Evolutionary conservation across 2,329 filamentous ascomycete genomes (phyloP), one percentile per base, ranked within the genome.

Genomic region (Lasiodiplodia theobromae): DNA sequence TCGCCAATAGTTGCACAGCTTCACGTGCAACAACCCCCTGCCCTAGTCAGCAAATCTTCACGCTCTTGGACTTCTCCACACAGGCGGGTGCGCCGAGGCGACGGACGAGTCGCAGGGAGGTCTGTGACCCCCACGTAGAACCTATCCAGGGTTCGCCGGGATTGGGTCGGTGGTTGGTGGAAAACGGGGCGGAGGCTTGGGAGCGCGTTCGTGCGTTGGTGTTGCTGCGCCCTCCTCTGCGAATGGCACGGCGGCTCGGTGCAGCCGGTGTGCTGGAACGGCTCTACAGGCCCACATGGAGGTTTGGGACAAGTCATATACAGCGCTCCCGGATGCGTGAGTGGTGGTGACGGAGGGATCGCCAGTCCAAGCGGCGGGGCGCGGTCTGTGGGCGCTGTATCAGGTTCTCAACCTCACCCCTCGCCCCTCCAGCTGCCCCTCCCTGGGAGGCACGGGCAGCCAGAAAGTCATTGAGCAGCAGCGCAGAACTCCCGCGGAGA

Each of bases 261-360:
- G 44, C 47, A 49, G 60, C 60, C 60, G 60, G 60, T 52, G 28
- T 64, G 60, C 60, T 64, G 60, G 60, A 64, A 64, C n/a, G 25
- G 47, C 60, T 64, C 60, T 64, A 28, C 60, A 52, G 60, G 60
- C 47, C 60, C 60, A 64, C 60, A 37, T 52, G 60, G 44, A 52
- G 44, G 44, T 64, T 64, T 64, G 60, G 60, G 60, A 64, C 60
- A 64, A 64, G 60, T 64, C 60, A 64, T 64, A 64, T 52, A 64
- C 60, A 64, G 28, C 38, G 60, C 60, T 64, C 60, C 60, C 47
- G 60, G 60, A 51, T 51, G 60, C 60, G 60, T 64, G 60, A 64
- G 60, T 64, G 60, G 60, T 67, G 65, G 65, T 67, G 65, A 67
- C 53, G 65, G 53, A 58, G 44, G n/a, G 65, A 67, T 67, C 65